Base-by-base conservation (phyloP, 805 yeast species). In the Candida sanyiensis region DNA sequence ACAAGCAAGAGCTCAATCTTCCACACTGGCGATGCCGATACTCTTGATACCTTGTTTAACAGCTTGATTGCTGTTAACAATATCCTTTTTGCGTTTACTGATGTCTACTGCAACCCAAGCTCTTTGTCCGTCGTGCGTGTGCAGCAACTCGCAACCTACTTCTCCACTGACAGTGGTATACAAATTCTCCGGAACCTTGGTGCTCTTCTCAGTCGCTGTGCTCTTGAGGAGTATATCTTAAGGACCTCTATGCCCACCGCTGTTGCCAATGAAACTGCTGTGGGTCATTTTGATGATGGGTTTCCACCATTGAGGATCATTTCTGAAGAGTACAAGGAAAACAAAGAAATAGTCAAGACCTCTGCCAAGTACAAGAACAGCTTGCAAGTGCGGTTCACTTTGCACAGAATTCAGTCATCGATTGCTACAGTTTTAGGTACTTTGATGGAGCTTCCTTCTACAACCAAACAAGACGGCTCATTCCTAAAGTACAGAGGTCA, bases 291-390 rank as follows among this genome's bases (percentile, higher is more conserved):
- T 19, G 55, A 58, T n/a, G 64, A 54, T 39, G 54, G 54, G 0
- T 38, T 61, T 51, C 70, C 70, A 2, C 69, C 70, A 7, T 38
- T 66, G 12, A 54, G 70, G 32, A 63, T 76, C 7, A 67, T 65
- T 41, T 58, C 68, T 0, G 63, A 62, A 2, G 69, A 70, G 19
- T 76, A 53, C 5, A 51, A 61, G 34, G 48, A 64, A 27, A 51
- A 54, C 19, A 43, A 56, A 34, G 54, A 63, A 39, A 58, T 65
- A 41, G 70, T 68, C 25, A 69, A 68, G 28, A 71, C 75, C 0
- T 67, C 76, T 28, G 73, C 83, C 1, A 78, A 77, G 47, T 76
- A 66, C 59, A 82, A 82, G 46, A 83, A 83, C 49, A 61, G 81
- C 0, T 58, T 74, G 2, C 77, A 79, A 45, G 54, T 78, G 9